phyloP scores from a whole-genome alignment of 208 protist genomes.

The Crithidia brevicula region DNA sequence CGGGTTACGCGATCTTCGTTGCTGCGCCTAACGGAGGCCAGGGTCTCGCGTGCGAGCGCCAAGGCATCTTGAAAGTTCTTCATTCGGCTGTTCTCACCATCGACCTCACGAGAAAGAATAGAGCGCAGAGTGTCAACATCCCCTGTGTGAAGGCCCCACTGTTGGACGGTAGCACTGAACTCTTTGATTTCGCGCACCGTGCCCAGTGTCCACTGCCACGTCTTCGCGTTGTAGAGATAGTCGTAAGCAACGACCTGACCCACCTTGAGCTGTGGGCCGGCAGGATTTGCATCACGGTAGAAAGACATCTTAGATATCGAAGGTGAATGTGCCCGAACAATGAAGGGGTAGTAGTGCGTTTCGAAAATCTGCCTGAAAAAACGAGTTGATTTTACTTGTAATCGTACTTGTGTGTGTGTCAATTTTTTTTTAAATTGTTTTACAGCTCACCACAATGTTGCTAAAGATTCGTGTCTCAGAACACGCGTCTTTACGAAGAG shows the following conservation, averaged over 20 bases:
- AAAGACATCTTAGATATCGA: conserved; percentile 27
- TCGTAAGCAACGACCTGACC: conserved; percentile 71
- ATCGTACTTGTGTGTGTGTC: background rate
- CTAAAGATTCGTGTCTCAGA: background rate
- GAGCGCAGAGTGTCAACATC: conserved; percentile 44
- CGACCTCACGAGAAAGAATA: conserved; percentile 59
- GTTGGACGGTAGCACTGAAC: conserved; percentile 48
- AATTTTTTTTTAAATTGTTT: background rate
- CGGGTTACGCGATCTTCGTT: conserved; percentile 68
- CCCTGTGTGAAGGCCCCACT: conserved; percentile 63
- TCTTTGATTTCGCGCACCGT: conserved; percentile 47
- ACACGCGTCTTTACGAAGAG: background rate
- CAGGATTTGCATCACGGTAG: conserved; percentile 25
- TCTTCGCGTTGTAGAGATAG: conserved; percentile 49
- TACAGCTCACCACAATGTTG: no score
- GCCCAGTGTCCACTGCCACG: conserved; percentile 74
- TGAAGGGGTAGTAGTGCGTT: no score
- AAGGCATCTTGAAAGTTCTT: conserved; percentile 61
- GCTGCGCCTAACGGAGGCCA: conserved; percentile 62
- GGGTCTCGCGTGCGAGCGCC: conserved; percentile 41
- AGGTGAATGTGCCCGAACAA: background rate
- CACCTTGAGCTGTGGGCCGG: conserved; percentile 29
- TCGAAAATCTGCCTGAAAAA: background rate
- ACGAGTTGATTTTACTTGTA: background rate
- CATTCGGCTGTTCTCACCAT: conserved; percentile 48